Base-by-base conservation (phyloP, 2,329 filamentous ascomycete species). In the Hirsutella minnesotensis region DNA sequence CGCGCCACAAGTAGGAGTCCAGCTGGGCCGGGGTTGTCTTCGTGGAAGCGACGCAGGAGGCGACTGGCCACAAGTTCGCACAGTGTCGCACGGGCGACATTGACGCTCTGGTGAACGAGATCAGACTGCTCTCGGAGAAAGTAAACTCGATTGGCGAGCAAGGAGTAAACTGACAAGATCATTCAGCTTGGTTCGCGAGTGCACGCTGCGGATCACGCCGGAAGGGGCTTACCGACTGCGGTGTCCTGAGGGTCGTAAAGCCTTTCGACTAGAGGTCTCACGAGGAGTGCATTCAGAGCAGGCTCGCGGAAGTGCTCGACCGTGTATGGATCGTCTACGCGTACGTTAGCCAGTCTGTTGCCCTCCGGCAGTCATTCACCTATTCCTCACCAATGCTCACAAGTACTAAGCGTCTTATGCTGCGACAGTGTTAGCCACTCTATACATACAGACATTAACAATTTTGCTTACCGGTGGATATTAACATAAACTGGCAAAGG, bases 41-140 rank as follows among this genome's bases (percentile, higher is more conserved):
- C 81, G 49, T 84, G 75, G 51, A 81, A 82, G 15, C 77, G 74
- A 30, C 81, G 73, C 19, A 86, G 65, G 12, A 86, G 68, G 42
- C 81, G 75, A 49, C 72, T 75, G 3, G 82, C 82, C 2, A 85
- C 68, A 9, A 86, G 61, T 56, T 86, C 82, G 56, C 82, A 86
- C 8, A 86, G 64, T 29, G 75, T 69, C 2, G 81, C 81, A 33
- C 82, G 72, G 2, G 81, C 83, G 10, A 77, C 66, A 52, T 81
- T 82, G 44, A 86, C 78, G 5, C 77, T 81, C 57, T 84, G 79
- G 50, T 83, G 78, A 46, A 83, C 73, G 35, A 76, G 67, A 48
- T 78, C 74, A 43, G 73, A 67, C 52, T 83, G 79, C 51, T 84
- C 78, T 36, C 78, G 73, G 27, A 83, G 66, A 53, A 86, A 86